A percentile compares a stretch with the other conserved stretches of the same genome.
These are phyloP conservation scores for Phialemoniopsis sp. DNA, from an alignment of 2,329 filamentous ascomycete species.

Conservation along the genomic window DNA sequence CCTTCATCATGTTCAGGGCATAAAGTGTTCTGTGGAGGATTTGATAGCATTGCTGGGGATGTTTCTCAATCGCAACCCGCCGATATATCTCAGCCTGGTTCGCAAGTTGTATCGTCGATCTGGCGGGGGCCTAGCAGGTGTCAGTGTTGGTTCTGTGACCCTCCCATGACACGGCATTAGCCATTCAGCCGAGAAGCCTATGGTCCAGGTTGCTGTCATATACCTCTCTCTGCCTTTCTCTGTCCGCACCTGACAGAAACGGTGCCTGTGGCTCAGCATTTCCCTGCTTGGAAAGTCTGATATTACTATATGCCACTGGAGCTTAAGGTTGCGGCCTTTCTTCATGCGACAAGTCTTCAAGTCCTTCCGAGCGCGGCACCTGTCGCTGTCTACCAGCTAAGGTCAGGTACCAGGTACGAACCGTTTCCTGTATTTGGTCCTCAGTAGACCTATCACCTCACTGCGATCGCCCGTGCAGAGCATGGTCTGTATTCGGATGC, in stretches of 20 bases:
- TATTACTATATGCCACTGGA: constrained; percentile 16
- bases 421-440: constrained; percentile 1
- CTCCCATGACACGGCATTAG: constrained; percentile 37
- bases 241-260: constrained; percentile 19
- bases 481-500: constrained; percentile 37
- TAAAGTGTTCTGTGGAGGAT: too few species aligned
- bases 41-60: too few species aligned
- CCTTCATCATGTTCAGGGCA: too few species aligned
- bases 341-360: constrained; percentile 1
- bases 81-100: too few species aligned
- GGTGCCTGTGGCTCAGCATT: constrained; percentile 32
- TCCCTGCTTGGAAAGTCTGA: constrained; percentile 20
- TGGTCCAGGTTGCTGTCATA: constrained; percentile 28
- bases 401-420: constrained; percentile 32
- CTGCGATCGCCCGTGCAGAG: constrained; percentile 30
- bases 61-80: too few species aligned
- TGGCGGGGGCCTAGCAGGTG: neutral
- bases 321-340: constrained; percentile 2
- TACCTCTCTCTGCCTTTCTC: constrained; percentile 28
- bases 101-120: too few species aligned
- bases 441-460: constrained; percentile 1
- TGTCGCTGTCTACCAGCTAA: constrained; percentile 29
- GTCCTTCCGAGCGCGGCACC: neutral
- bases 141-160: constrained; percentile 28
- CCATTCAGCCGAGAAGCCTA: constrained; percentile 44